A percentile compares a stretch with the other conserved stretches of the same genome.
These are phyloP conservation scores for Cryptomeria japonica DNA, from an alignment of 75 land plant species.

Conservation along the genomic window DNA sequence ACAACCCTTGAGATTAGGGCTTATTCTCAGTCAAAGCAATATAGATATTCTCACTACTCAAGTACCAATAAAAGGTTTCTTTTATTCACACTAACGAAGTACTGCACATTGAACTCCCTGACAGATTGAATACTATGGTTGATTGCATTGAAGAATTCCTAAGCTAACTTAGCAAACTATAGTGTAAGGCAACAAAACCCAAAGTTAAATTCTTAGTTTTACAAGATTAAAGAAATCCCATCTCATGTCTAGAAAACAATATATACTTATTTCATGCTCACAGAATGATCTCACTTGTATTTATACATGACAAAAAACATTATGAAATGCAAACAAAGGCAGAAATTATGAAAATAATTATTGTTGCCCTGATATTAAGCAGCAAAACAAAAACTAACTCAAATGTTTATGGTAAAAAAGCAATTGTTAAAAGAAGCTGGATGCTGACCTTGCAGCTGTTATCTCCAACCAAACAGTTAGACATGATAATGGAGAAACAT, in stretches of 20 bases:
- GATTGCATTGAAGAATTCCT: background rate
- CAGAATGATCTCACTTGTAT: background rate
- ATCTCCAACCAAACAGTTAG: constrained; percentile 96
- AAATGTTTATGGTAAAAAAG: background rate
- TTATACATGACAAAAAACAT: background rate
- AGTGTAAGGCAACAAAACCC: background rate
- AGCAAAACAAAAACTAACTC: background rate
- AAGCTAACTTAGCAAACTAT: background rate
- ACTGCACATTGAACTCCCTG: background rate
- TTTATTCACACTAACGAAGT: background rate
- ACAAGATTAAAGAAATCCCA: background rate
- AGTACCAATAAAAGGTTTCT: background rate
- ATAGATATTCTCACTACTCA: background rate
- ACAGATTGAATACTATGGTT: background rate
- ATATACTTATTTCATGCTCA: background rate
- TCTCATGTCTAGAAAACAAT: background rate
- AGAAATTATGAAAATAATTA: background rate
- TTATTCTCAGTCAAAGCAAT: background rate
- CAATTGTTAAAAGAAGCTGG: background rate
- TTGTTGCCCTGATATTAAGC: background rate
- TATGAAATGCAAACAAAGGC: background rate
- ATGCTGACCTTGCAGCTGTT: constrained; percentile 86
- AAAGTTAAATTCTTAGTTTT: background rate
- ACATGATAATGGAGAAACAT: constrained; percentile 86
- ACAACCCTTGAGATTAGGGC: background rate